These are phyloP conservation scores for Tylopilus intermedius DNA, from an alignment of 768 basidiomycete genomes.

Conservation along the genomic window DNA sequence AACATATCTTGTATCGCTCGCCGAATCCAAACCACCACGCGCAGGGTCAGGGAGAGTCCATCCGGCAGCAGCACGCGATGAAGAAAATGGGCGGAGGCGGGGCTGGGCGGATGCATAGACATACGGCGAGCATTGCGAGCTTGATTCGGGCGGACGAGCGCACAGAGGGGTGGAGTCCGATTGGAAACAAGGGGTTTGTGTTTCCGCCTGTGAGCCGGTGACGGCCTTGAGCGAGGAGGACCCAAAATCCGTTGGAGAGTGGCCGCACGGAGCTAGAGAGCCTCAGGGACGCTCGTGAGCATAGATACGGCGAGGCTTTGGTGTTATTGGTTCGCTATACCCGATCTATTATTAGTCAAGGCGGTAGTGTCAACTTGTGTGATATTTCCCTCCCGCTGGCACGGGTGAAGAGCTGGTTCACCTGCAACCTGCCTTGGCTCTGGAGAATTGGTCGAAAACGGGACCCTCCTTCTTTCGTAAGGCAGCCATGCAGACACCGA, in stretches of 20 bases:
- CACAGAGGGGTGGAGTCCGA: conserved; percentile 78
- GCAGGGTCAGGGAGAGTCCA: background rate
- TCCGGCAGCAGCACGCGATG: conserved; percentile 6
- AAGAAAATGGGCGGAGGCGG: conserved; percentile 11
- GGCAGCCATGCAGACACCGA: no score
- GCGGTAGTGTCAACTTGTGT: background rate
- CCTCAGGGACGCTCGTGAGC: background rate
- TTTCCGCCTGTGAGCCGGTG: conserved; percentile 39
- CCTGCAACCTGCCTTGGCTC: no score
- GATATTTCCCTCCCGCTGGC: no score
- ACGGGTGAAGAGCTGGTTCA: no score
- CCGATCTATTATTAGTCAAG: conserved; percentile 2
- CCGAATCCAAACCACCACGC: conserved; percentile 37
- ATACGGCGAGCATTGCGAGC: conserved; percentile 82
- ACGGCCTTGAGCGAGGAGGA: background rate
- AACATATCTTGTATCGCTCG: conserved; percentile 59
- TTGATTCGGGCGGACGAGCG: conserved; percentile 73
- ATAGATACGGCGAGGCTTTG: background rate
- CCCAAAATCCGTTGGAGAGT: background rate
- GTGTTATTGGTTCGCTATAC: conserved; percentile 9
- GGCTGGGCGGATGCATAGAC: conserved; percentile 50
- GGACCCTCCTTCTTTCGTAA: no score
- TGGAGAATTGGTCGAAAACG: no score
- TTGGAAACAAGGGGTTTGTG: conserved; percentile 48
- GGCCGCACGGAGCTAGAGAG: background rate